phyloP scores from a whole-genome alignment of 768 basidiomycete species.

The Leccinum uliginosum region DNA sequence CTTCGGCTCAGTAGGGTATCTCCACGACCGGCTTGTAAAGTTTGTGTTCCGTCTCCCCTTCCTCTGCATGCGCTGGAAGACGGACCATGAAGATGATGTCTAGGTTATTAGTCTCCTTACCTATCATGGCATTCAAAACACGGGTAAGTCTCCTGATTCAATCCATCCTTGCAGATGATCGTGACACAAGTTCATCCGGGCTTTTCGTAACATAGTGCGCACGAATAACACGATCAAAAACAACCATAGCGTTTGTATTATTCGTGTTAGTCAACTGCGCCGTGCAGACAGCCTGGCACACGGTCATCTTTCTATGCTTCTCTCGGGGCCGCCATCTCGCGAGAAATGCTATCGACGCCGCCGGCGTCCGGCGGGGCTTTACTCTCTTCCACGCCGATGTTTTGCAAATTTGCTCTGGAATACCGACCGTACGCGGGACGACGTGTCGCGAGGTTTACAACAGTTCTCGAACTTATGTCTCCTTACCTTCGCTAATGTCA shows the following conservation, averaged over 20 bases:
- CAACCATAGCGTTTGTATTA: conserved; percentile 45
- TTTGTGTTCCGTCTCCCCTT: background rate
- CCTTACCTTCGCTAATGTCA: background rate
- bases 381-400: conserved; percentile 14
- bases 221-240: conserved; percentile 46
- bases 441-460: conserved; percentile 17
- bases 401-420: conserved; percentile 35
- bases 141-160: conserved; percentile 11
- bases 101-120: background rate
- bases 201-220: conserved; percentile 34
- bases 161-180: background rate
- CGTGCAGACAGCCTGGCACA: conserved; percentile 40
- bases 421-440: conserved; percentile 32
- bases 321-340: conserved; percentile 32
- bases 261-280: conserved; percentile 41
- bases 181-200: background rate
- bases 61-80: conserved; percentile 12
- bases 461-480: background rate
- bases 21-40: background rate
- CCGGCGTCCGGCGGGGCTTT: conserved; percentile 24
- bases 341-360: conserved; percentile 27
- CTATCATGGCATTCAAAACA: background rate
- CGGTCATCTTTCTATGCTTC: conserved; percentile 36
- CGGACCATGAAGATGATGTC: background rate
- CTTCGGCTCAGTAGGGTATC: background rate